Conservation (phyloP, 1,139 yeast species). For the Geotrichum candidum region DNA sequence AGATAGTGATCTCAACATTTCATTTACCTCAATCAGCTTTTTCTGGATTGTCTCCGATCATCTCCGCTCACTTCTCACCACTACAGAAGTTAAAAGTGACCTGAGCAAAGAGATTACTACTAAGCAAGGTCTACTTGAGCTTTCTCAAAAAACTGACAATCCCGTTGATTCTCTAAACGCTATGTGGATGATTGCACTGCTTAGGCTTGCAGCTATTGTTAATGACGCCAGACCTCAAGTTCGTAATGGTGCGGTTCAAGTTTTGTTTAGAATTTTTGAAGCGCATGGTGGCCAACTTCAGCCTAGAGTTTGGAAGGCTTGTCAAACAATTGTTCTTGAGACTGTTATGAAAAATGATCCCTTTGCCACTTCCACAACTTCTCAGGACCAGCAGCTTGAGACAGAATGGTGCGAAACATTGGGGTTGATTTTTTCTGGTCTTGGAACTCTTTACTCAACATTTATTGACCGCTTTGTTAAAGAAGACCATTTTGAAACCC, state of each 20-base stretch:
- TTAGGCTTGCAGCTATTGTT: slow-evolving; percentile 56
- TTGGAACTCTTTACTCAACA: slow-evolving; percentile 46
- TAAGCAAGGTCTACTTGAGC: slow-evolving; percentile 7
- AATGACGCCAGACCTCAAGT: slow-evolving; percentile 69
- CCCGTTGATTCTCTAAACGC: slow-evolving; percentile 24
- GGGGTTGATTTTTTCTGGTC: slow-evolving; percentile 52
- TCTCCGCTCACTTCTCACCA: slow-evolving; percentile 36
- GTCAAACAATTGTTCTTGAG: slow-evolving; percentile 35
- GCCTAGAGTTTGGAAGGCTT: slow-evolving; percentile 35
- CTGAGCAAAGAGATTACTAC: slow-evolving; percentile 11
- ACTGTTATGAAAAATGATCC: slow-evolving; percentile 31
- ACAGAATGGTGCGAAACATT: slow-evolving; percentile 55
- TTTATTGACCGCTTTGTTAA: slow-evolving; percentile 38
- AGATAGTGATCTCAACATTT: slow-evolving; percentile 66
- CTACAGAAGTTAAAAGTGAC: background rate
- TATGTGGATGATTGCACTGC: slow-evolving; percentile 61
- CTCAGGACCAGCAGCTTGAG: slow-evolving; percentile 18
- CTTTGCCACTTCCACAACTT: background rate
- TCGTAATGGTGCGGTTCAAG: slow-evolving; percentile 82
- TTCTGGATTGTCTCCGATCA: slow-evolving; percentile 89
- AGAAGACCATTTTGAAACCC: slow-evolving; percentile 25
- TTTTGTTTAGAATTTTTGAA: slow-evolving; percentile 77
- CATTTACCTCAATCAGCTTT: slow-evolving; percentile 84
- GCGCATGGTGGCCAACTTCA: slow-evolving; percentile 60
- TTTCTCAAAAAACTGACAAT: slow-evolving; percentile 5